These are phyloP conservation scores for Fusarium compactum DNA, from an alignment of 2,329 filamentous ascomycete species.

Conservation along the genomic window DNA sequence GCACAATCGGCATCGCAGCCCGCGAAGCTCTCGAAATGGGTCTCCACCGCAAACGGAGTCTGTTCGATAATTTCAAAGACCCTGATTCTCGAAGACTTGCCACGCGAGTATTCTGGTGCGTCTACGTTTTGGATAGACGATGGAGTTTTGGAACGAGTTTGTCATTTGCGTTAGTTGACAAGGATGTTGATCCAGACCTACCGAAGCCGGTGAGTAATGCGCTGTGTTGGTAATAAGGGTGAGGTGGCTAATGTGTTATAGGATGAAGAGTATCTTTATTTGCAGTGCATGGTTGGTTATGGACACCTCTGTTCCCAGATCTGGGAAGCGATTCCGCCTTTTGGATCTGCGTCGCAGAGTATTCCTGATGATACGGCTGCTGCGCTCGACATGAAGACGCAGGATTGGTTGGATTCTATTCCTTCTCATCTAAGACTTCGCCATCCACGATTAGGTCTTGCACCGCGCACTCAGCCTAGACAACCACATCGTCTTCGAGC, in stretches of 20 bases:
- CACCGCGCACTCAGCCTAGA: slow-evolving; percentile 49
- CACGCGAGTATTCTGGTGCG: slow-evolving; percentile 61
- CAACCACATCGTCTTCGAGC: slow-evolving; percentile 57
- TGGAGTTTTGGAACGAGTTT: slow-evolving; percentile 66
- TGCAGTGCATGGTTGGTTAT: slow-evolving; percentile 62
- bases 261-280: slow-evolving; percentile 54
- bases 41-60: slow-evolving; percentile 59
- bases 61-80: slow-evolving; percentile 55
- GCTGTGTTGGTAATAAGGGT: rapidly evolving
- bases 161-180: slow-evolving; percentile 61
- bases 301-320: slow-evolving; percentile 60
- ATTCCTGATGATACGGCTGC: slow-evolving; percentile 56
- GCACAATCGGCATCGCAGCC: slow-evolving; percentile 60
- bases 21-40: slow-evolving; percentile 62
- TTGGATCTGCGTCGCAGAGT: slow-evolving; percentile 51
- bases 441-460: slow-evolving; percentile 53
- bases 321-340: slow-evolving; percentile 58
- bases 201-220: slow-evolving; percentile 54
- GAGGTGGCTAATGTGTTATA: background rate
- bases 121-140: slow-evolving; percentile 64
- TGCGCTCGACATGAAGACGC: slow-evolving; percentile 57
- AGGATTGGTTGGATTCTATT: slow-evolving; percentile 61
- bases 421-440: slow-evolving; percentile 55
- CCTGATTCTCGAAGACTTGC: slow-evolving; percentile 49
- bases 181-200: slow-evolving; percentile 62